Evolutionary conservation across 306 rosid genomes (phyloP), one percentile per base, ranked within the genome.

Genomic region (Vigna nakashimae): DNA sequence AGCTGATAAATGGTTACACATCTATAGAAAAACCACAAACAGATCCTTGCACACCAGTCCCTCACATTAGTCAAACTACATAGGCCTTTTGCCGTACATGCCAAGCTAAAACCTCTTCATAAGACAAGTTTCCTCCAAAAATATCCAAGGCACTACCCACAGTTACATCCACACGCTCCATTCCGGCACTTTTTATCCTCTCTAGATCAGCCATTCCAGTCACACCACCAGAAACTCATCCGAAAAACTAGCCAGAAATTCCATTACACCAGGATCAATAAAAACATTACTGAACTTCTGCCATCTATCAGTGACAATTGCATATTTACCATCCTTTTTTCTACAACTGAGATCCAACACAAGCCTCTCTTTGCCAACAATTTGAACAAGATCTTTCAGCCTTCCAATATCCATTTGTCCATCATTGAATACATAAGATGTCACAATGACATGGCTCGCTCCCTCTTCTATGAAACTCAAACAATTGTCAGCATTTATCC

Each of bases 281-380:
- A 69, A 87, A 57, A 92, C 93, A 76, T 91, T 93, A 65, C 93
- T 92, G 83, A 95, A 95, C 85, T 91, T 95, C 87, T 95, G 97
- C 96, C 98, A 95, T 85, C 98, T 88, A 78, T 95, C 96, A 10
- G 93, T 95, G 74, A 95, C 98, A 76, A 92, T 88, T 80, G 93
- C 96, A 71, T 92, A 92, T 88, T 82, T 87, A 86, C 89, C 92
- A 38, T 87, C 97, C 97, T 87, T 95, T 83, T 87, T 89, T 82
- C 97, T 87, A 92, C 98, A 95, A 80, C 98, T 92, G 76, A 95
- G 98, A 79, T 95, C 98, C 89, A 95, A 82, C 75, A 95, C 93
- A 84, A 92, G 98, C 83, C 98, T 89, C 76, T 91, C 85, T 75
- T 89, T 95, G 74, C 98, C 98, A 77, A 91, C 89, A 69, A 85